Evolutionary conservation across 2,329 filamentous ascomycete species (phyloP).

Genomic region (Ascochyta rabiei): DNA sequence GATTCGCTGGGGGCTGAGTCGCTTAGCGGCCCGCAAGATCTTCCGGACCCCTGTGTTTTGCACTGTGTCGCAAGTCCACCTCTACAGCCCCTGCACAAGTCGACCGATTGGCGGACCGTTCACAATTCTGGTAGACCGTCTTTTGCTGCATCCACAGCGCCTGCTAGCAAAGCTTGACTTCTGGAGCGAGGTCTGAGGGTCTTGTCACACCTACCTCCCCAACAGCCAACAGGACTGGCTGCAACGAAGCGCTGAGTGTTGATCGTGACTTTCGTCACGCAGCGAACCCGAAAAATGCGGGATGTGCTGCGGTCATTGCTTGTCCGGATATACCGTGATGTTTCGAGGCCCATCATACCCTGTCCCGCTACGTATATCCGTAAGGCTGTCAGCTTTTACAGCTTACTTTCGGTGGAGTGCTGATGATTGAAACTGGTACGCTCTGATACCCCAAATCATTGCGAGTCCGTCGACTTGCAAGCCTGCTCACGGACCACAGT

Average conservation of each 20-base stretch:
- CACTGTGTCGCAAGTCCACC: conserved; percentile 35
- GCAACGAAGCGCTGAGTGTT: conserved; percentile 6
- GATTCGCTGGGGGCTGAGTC: conserved; percentile 37
- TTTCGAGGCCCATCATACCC: conserved; percentile 7
- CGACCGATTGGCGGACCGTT: conserved; percentile 37
- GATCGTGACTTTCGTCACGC: conserved; percentile 1
- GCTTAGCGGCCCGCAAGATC: conserved; percentile 34
- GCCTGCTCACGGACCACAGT: background rate
- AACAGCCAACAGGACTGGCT: conserved; percentile 23
- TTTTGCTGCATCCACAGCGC: conserved; percentile 22
- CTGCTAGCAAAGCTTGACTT: conserved; percentile 28
- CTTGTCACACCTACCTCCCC: conserved; percentile 24
- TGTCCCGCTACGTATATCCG: background rate
- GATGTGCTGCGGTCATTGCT: conserved; percentile 1
- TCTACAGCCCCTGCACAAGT: conserved; percentile 21
- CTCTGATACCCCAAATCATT: background rate
- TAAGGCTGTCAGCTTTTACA: background rate
- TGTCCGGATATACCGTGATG: conserved; percentile 3
- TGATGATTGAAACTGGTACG: background rate
- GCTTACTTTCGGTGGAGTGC: background rate
- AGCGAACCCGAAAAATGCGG: background rate
- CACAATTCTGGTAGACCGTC: conserved; percentile 19
- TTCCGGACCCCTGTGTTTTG: conserved; percentile 38
- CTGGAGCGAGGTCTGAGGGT: conserved; percentile 1
- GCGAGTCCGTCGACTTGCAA: background rate